A percentile compares a stretch with the other conserved stretches of the same genome.
These are phyloP conservation scores for Nitzschia putrida DNA, from an alignment of 108 stramenopile genomes.

Conservation along the genomic window DNA sequence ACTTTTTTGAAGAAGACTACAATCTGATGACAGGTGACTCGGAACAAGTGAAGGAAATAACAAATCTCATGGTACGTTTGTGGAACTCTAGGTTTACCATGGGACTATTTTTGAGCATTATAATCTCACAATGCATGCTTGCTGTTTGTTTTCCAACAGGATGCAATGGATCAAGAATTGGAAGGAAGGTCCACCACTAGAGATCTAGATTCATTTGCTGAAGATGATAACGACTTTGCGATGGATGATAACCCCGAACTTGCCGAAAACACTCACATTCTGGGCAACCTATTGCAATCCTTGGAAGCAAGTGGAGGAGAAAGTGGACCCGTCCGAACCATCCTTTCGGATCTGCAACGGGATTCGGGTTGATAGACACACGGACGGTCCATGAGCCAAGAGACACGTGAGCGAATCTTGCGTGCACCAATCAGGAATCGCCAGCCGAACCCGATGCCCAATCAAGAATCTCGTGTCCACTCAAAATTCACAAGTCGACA, in stretches of 20 bases:
- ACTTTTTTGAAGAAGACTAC: conserved; percentile 50
- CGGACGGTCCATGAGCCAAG: too few relatives aligned
- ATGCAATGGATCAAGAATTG: conserved; percentile 55
- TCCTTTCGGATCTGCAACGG: too few relatives aligned
- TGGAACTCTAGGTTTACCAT: background rate
- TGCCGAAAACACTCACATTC: conserved; percentile 40
- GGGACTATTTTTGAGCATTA: background rate
- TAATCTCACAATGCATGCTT: background rate
- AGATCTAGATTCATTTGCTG: conserved; percentile 14
- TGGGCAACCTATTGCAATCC: conserved; percentile 64
- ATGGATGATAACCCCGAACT: conserved; percentile 24
- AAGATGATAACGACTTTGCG: conserved; percentile 7
- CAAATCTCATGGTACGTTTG: conserved; percentile 30
- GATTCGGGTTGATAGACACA: too few relatives aligned
- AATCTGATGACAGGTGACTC: conserved; percentile 19
- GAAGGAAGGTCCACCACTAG: conserved; percentile 20
- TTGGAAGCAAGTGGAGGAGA: conserved; percentile 58
- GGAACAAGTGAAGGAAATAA: conserved; percentile 11
- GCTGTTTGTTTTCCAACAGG: conserved; percentile 11
- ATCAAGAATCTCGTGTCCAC: too few relatives aligned
- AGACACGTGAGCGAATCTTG: too few relatives aligned
- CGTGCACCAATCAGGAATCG: too few relatives aligned
- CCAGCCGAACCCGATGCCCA: too few relatives aligned
- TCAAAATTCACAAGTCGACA: too few relatives aligned
- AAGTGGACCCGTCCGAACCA: conserved; percentile 51